Evolutionary conservation across 148 eudicot species (phyloP).

Genomic region (Rhododendron mucronatum): DNA sequence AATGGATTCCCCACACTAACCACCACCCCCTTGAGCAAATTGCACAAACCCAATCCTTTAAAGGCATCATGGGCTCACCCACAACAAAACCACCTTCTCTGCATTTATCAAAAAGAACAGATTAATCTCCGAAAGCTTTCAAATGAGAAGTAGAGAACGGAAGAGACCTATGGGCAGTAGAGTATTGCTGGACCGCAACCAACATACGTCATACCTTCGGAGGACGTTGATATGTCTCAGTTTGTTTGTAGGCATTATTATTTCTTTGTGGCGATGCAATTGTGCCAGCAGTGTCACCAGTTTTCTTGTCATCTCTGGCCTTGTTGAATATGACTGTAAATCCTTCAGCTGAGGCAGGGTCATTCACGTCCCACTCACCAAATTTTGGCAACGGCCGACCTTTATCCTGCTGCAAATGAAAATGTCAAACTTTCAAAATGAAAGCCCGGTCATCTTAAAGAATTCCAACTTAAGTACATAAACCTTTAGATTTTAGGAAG

Average conservation of each 20-base stretch:
- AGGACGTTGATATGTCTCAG: constrained; percentile 5
- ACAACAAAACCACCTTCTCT: constrained; percentile 24
- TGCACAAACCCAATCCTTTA: neutral
- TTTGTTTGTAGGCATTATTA: neutral
- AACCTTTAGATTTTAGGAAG: neutral
- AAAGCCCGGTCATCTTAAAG: neutral
- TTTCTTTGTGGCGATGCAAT: constrained; percentile 8
- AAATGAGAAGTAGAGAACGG: neutral
- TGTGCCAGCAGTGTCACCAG: neutral
- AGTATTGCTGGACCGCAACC: neutral
- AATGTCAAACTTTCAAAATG: neutral
- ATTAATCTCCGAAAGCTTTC: neutral
- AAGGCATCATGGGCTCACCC: constrained; percentile 10
- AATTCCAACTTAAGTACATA: neutral
- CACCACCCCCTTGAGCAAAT: neutral
- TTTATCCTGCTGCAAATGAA: constrained; percentile 11
- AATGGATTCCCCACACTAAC: neutral
- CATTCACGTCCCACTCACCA: constrained; percentile 24
- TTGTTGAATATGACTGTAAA: constrained; percentile 20
- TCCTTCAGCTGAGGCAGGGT: constrained; percentile 25
- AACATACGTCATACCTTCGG: neutral
- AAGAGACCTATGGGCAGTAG: neutral
- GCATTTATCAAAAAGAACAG: neutral
- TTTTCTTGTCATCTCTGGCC: constrained; percentile 24
- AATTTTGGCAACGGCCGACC: constrained; percentile 25